Evolutionary conservation across 192 early-diverging fungal genomes (phyloP).

Genomic region (Rhizophagus clarus): DNA sequence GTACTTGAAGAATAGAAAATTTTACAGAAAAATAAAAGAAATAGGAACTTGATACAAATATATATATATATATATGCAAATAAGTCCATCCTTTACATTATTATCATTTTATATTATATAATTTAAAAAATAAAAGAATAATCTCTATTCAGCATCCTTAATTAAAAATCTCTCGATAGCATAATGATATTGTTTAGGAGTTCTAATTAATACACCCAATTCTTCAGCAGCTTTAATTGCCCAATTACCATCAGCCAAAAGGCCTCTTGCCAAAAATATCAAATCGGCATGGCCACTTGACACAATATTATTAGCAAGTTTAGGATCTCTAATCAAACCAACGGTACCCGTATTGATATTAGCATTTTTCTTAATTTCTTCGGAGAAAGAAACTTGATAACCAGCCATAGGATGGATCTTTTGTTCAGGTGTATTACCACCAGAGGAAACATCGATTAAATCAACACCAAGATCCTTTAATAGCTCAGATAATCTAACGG

Average conservation of each 20-base stretch:
- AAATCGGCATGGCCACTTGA: slow-evolving; percentile 67
- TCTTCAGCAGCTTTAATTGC: slow-evolving; percentile 65
- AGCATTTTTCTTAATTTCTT: slow-evolving; percentile 59
- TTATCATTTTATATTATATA: no score
- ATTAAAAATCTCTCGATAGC: background rate
- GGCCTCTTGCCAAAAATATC: slow-evolving; percentile 69
- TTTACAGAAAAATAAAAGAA: no score
- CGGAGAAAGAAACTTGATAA: slow-evolving; percentile 76
- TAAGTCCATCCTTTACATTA: no score
- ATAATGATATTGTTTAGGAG: slow-evolving; percentile 66
- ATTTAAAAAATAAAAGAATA: no score
- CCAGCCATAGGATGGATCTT: slow-evolving; percentile 48
- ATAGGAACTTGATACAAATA: no score
- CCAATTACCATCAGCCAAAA: slow-evolving; percentile 74
- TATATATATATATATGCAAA: no score
- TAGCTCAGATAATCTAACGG: slow-evolving; percentile 58
- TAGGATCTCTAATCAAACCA: slow-evolving; percentile 65
- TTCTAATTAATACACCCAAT: slow-evolving; percentile 64
- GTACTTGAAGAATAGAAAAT: no score
- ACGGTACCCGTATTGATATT: slow-evolving; percentile 67
- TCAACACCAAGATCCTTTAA: slow-evolving; percentile 76
- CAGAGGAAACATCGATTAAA: slow-evolving; percentile 81
- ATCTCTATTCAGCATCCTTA: no score
- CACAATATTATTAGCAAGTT: slow-evolving; percentile 73
- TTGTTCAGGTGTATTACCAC: slow-evolving; percentile 65